Evolutionary conservation across 345 rosid genomes (phyloP), one percentile per base, ranked within the genome.

Genomic region (Linum tenue): DNA sequence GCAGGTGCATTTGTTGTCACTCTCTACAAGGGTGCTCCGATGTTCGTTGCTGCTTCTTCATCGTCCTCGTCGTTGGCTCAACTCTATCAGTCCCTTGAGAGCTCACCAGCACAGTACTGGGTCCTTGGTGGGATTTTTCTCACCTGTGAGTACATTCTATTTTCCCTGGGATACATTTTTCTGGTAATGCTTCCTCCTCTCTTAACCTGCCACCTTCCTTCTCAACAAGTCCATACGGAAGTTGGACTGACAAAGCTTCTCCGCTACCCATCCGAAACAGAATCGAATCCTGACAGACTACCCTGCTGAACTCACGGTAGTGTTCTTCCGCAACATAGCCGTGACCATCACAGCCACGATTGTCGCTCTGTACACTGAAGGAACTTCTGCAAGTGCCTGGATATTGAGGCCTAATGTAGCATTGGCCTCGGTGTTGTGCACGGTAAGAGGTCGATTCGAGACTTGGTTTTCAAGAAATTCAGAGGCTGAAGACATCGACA

Each of bases 1-100:
- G 37, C 62, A 5, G 62, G 62, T 59, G 62, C 62, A 59, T 59
- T 59, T 12, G 38, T 59, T 5, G 39, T 59, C 7, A 22, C 31
- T 22, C 31, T 22, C 31, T 22, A 22, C 31, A 22, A 22, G 31
- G 31, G 31, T 22, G 31, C 31, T 37, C 11, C 14, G 31, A 10
- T 59, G 37, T 35, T 59, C 35, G 2, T 31, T 7, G 4, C 39
- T 8, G 62, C 35, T 17, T 8, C 62, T 10, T 35, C 39, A 8
- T 15, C 62, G 39, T 10, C 3, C 16, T 11, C 1, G 31, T 22
- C 31, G 31, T 22, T 39, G 7, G 10, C 62, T 4, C 16, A 8
- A 11, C 16, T 22, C 3, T 7, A 12, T 8, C 62, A 12, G 9
- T 31, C 7, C 11, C 11, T 31, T 31, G 39, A 22, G 7, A 7